Evolutionary conservation across 2,329 filamentous ascomycete species (phyloP).

Genomic region (Penicillium sp.): DNA sequence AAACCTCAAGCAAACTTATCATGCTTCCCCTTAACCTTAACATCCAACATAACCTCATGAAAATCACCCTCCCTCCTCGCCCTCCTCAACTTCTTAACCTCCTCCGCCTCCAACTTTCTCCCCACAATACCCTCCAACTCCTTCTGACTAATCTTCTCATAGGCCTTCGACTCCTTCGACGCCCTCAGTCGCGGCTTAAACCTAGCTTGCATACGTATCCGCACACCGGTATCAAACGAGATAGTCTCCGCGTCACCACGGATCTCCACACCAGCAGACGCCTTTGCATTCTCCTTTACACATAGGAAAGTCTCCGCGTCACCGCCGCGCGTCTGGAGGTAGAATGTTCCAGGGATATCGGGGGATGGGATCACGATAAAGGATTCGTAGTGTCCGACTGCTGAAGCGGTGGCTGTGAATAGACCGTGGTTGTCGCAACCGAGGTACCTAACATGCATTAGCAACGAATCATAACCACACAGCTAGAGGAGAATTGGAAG

Average conservation of each 20-base stretch:
- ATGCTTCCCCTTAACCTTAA: slow-evolving; percentile 90
- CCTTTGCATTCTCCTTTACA: slow-evolving; percentile 54
- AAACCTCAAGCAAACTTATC: slow-evolving; percentile 65
- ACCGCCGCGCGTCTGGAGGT: slow-evolving; percentile 62
- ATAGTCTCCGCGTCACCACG: slow-evolving; percentile 72
- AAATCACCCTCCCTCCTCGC: slow-evolving; percentile 85
- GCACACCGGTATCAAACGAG: slow-evolving; percentile 68
- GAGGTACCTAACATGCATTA: slow-evolving; percentile 63
- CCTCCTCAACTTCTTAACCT: slow-evolving; percentile 79
- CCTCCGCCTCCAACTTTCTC: slow-evolving; percentile 74
- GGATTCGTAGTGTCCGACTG: slow-evolving; percentile 79
- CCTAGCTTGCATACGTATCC: slow-evolving; percentile 89
- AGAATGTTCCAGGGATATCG: slow-evolving; percentile 70
- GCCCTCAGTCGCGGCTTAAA: slow-evolving; percentile 85
- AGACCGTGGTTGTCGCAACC: slow-evolving; percentile 81
- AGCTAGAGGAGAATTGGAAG: neutral
- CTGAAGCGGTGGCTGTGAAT: slow-evolving; percentile 74
- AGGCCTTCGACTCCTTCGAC: slow-evolving; percentile 77
- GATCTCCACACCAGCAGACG: slow-evolving; percentile 60
- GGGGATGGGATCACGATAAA: slow-evolving; percentile 66
- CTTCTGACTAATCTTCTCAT: slow-evolving; percentile 79
- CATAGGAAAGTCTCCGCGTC: slow-evolving; percentile 69
- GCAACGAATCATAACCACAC: neutral
- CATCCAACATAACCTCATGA: slow-evolving; percentile 79
- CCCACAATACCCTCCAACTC: slow-evolving; percentile 83